Base-by-base conservation (phyloP, 129 eudicot species). In the Saussurea involucrata region DNA sequence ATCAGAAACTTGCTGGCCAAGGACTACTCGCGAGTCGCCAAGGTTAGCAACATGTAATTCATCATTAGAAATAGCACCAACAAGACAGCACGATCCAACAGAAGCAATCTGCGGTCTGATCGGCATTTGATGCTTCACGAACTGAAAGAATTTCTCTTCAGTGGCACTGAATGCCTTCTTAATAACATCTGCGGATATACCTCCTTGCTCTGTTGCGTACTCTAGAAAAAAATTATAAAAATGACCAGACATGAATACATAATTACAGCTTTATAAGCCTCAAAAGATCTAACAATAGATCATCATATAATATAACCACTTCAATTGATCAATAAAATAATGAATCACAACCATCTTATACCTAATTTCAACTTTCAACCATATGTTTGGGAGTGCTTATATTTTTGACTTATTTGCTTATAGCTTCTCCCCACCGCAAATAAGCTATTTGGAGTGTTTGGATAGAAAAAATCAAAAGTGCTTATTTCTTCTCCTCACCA, bases 1-100 rank as follows among this genome's bases (percentile, higher is more conserved):
- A 46, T 76, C 83, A 9, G 83, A 84, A 66, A 80, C 81, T 58
- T 66, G 89, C 66, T 89, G 86, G 0, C 98, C 98, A 36, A 95
- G 89, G 58, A 95, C 98, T 7, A 90, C 98, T 36, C 98, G 88
- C 0, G 98, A 95, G 76, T 95, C 98, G 25, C 98, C 98, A 4
- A 95, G 90, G 81, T 95, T 95, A 17, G 98, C 98, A 22, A 95
- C 97, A 76, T 84, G 88, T 36, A 95, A 81, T 72, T 86, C 89
- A 78, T 79, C 91, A 37, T 91, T 77, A n/a, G 96, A 83, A 44
- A 95, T 85, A 15, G 96, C 97, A 69, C 98, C 98, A 32, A 95
- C 90, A 28, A 95, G 84, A 73, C 98, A 95, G 70, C 98, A 95
- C 7, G 98, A 91, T 37, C 98, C 98, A 65, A 89, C 98, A 2